A percentile compares a stretch with the other conserved stretches of the same genome.
phyloP scores from a whole-genome alignment of 2,329 filamentous ascomycete species.

The Diaporthe batatas region DNA sequence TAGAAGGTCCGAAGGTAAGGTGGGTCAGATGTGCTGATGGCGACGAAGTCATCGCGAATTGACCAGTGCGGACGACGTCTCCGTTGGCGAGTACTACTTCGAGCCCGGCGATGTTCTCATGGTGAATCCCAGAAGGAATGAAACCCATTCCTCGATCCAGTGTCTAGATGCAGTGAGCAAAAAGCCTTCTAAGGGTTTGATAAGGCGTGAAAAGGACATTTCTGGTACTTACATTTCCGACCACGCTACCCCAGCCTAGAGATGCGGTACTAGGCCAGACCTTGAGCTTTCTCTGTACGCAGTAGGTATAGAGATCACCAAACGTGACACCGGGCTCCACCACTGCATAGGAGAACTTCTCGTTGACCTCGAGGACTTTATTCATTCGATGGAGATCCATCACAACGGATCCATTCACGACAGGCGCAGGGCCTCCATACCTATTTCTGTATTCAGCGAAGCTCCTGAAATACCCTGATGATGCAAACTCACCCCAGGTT shows the following conservation, averaged over 20 bases:
- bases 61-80: constrained; percentile 47
- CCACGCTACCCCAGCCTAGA: constrained; percentile 62
- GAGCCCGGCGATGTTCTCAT: constrained; percentile 53
- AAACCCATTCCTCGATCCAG: constrained; percentile 58
- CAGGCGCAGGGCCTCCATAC: constrained; percentile 63
- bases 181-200: background rate
- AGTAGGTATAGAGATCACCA: constrained; percentile 58
- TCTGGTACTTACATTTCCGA: constrained; percentile 58
- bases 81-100: constrained; percentile 50
- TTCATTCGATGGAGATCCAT: constrained; percentile 61
- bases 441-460: constrained; percentile 45
- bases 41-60: constrained; percentile 54
- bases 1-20: constrained; percentile 56
- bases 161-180: constrained; percentile 52
- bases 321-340: constrained; percentile 63
- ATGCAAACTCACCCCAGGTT: constrained; percentile 56
- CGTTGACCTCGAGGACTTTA: constrained; percentile 59
- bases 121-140: constrained; percentile 53
- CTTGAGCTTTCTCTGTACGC: constrained; percentile 54
- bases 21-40: constrained; percentile 55
- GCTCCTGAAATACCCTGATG: too few relatives aligned
- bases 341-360: constrained; percentile 58
- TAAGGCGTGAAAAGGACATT: constrained; percentile 46
- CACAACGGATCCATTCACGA: constrained; percentile 59
- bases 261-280: constrained; percentile 63